A percentile compares a stretch with the other conserved stretches of the same genome.
Evolutionary conservation across 306 rosid genomes (phyloP).

Genomic region (Senna tora): DNA sequence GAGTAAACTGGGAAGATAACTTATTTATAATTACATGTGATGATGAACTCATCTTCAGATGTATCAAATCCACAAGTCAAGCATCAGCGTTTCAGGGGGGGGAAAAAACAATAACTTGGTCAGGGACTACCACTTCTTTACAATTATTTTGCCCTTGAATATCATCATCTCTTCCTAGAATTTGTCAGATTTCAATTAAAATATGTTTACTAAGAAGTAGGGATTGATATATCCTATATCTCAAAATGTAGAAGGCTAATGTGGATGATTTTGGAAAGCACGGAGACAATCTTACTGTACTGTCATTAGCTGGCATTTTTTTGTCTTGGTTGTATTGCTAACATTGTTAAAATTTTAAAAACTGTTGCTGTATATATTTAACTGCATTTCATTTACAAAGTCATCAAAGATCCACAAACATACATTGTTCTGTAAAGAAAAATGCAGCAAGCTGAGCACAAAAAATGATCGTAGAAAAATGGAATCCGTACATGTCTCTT

Average conservation of each 20-base stretch:
- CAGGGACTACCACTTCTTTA: not conserved
- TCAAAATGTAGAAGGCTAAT: not conserved
- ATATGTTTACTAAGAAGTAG: not conserved
- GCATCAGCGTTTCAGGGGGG: not conserved
- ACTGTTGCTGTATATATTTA: not conserved
- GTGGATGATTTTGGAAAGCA: not conserved
- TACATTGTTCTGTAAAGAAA: not conserved
- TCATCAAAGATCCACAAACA: not conserved
- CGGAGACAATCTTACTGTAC: slow-evolving; percentile 5
- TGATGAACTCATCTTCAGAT: slow-evolving; percentile 23
- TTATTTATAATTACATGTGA: slow-evolving; percentile 29
- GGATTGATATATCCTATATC: slow-evolving; percentile 1
- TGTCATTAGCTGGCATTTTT: not conserved
- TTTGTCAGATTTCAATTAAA: slow-evolving; percentile 1
- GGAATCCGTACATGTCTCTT: slow-evolving; percentile 79
- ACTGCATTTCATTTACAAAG: not conserved
- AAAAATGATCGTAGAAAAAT: slow-evolving; percentile 16
- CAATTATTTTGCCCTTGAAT: not conserved
- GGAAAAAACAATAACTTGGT: not conserved
- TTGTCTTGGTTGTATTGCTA: not conserved
- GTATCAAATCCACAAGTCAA: not conserved
- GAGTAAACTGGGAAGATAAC: slow-evolving; percentile 22
- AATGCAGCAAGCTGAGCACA: slow-evolving; percentile 6
- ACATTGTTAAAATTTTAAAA: not conserved
- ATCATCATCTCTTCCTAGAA: slow-evolving; percentile 13